Percentiles rank a stretch among this genome's conserved stretches.
Conservation (phyloP, 768 basidiomycete genomes). For the Phaeolepiota aurea region DNA sequence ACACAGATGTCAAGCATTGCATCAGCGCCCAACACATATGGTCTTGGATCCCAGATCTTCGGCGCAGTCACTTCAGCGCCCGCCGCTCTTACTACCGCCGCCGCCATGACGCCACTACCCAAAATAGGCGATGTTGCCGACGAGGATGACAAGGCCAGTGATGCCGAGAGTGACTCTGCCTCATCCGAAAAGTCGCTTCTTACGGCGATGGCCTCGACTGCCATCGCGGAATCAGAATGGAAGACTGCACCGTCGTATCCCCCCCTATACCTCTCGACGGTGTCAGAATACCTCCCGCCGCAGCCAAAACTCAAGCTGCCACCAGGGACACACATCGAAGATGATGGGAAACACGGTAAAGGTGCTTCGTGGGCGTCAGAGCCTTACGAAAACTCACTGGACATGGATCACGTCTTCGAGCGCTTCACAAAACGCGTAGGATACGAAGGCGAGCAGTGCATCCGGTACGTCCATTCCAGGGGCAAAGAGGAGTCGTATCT, state of each 20-base stretch:
- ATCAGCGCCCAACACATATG: slow-evolving; percentile 28
- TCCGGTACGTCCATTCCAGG: slow-evolving; percentile 54
- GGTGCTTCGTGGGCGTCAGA: slow-evolving; percentile 59
- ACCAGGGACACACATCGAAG: slow-evolving; percentile 31
- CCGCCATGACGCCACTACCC: not conserved
- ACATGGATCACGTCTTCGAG: slow-evolving; percentile 82
- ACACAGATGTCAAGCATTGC: slow-evolving; percentile 15
- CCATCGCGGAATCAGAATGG: slow-evolving; percentile 61
- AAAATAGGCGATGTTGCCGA: slow-evolving; percentile 6
- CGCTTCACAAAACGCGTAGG: slow-evolving; percentile 68
- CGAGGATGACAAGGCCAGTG: slow-evolving; percentile 22
- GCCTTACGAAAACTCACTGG: slow-evolving; percentile 71
- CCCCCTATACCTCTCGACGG: slow-evolving; percentile 67
- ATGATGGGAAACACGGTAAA: slow-evolving; percentile 32
- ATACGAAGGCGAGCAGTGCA: slow-evolving; percentile 73
- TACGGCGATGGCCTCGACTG: slow-evolving; percentile 47
- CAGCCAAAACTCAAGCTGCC: slow-evolving; percentile 39
- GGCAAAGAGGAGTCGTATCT: slow-evolving; percentile 1
- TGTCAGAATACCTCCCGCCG: slow-evolving; percentile 62
- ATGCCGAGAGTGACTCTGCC: slow-evolving; percentile 24
- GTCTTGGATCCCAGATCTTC: slow-evolving; percentile 64
- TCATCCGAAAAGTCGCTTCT: slow-evolving; percentile 43
- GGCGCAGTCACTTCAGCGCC: slow-evolving; percentile 22
- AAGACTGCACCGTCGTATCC: slow-evolving; percentile 53
- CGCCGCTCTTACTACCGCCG: slow-evolving; percentile 2